These are phyloP conservation scores for Pyrrhoderma noxium DNA, from an alignment of 1,284 basidiomycete genomes.

Conservation along the genomic window DNA sequence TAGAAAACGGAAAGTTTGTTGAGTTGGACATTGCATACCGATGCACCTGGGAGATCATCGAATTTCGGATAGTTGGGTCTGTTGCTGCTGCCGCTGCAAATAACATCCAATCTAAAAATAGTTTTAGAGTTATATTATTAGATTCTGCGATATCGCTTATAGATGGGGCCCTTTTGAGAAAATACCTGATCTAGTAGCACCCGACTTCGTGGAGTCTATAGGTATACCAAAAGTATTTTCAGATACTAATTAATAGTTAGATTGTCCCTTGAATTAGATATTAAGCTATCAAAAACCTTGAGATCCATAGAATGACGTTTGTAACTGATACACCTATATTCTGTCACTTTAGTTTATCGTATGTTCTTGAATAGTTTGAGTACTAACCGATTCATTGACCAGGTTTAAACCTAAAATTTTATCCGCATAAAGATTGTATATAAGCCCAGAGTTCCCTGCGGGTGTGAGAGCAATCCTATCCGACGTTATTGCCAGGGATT, in stretches of 20 bases:
- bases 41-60: slow-evolving; percentile 29
- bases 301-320: slow-evolving; percentile 30
- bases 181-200: not conserved
- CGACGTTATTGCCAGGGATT: slow-evolving; percentile 15
- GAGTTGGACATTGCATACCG: slow-evolving; percentile 19
- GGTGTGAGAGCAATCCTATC: slow-evolving; percentile 18
- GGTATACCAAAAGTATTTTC: too few species aligned
- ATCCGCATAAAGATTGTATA: slow-evolving; percentile 45
- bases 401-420: slow-evolving; percentile 27
- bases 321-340: slow-evolving; percentile 3
- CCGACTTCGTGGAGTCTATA: not conserved
- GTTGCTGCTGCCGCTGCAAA: slow-evolving; percentile 31
- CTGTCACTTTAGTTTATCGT: slow-evolving; percentile 7
- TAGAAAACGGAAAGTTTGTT: slow-evolving; percentile 23
- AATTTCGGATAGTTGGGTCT: slow-evolving; percentile 24
- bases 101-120: slow-evolving; percentile 32
- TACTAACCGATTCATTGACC: slow-evolving; percentile 23
- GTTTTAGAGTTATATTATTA: not conserved
- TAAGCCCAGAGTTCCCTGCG: slow-evolving; percentile 26
- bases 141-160: slow-evolving; percentile 35
- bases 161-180: slow-evolving; percentile 32
- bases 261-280: slow-evolving; percentile 1
- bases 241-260: not conserved
- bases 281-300: slow-evolving; percentile 30
- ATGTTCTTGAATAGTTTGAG: slow-evolving; percentile 1